A percentile compares a stretch with the other conserved stretches of the same genome.
phyloP scores from a whole-genome alignment of 345 rosid species.

The Euphorbia pulcherrima region DNA sequence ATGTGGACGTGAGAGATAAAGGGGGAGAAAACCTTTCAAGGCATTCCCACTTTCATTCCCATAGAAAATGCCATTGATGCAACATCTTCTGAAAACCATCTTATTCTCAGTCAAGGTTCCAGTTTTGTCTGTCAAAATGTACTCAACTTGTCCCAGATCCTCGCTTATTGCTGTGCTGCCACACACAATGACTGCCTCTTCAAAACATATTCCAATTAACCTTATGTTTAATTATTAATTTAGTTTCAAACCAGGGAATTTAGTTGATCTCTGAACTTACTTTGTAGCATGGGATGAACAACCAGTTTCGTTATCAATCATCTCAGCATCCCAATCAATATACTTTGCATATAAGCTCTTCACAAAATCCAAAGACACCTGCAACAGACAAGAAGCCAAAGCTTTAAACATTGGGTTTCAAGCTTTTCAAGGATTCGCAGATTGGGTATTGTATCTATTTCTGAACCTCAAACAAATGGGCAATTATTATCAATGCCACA shows the following conservation, averaged over 20 bases:
- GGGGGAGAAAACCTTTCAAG: conserved; percentile 58
- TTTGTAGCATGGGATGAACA: conserved; percentile 81
- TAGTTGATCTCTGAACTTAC: conserved; percentile 46
- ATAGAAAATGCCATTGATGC: conserved; percentile 70
- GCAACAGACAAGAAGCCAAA: conserved; percentile 20
- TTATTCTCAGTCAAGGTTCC: conserved; percentile 95
- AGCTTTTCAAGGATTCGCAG: not conserved
- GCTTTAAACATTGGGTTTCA: not conserved
- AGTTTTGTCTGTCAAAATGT: conserved; percentile 95
- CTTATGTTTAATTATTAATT: not conserved
- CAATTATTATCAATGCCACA: not conserved
- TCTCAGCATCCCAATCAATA: conserved; percentile 85
- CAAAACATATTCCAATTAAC: conserved; percentile 9
- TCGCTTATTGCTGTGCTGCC: conserved; percentile 99
- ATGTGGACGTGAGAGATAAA: conserved; percentile 4
- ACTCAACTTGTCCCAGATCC: conserved; percentile 99
- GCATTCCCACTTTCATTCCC: conserved; percentile 94
- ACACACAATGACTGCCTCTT: conserved; percentile 39
- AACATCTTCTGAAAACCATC: conserved; percentile 96
- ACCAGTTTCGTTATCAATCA: conserved; percentile 79
- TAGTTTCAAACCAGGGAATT: conserved; percentile 5
- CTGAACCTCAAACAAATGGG: not conserved
- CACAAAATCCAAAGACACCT: conserved; percentile 96
- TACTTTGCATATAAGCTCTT: conserved; percentile 93
- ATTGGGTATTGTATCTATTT: not conserved